Evolutionary conservation across 345 rosid genomes (phyloP).

Genomic region (Salix exigua): DNA sequence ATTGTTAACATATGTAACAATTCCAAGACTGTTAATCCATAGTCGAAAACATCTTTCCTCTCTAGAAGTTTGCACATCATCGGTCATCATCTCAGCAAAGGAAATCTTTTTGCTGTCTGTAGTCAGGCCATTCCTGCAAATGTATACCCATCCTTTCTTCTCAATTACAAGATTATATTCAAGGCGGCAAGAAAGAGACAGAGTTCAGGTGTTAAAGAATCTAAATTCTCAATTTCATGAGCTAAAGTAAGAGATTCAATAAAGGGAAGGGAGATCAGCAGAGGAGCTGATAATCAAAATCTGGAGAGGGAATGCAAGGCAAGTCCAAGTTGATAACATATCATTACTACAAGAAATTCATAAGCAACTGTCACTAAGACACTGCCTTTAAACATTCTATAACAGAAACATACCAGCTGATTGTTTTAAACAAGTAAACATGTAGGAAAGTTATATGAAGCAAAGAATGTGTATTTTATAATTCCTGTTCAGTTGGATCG

Average conservation of each 20-base stretch:
- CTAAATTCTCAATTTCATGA: background rate
- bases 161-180: background rate
- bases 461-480: background rate
- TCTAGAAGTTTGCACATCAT: constrained; percentile 74
- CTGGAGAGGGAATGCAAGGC: background rate
- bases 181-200: background rate
- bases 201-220: background rate
- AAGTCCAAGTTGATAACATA: background rate
- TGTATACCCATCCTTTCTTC: constrained; percentile 8
- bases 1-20: constrained; percentile 66
- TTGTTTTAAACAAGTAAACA: background rate
- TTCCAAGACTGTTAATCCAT: constrained; percentile 93
- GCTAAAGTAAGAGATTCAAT: background rate
- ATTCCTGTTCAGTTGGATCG: background rate
- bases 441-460: background rate
- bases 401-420: background rate
- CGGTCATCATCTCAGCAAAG: constrained; percentile 90
- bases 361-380: background rate
- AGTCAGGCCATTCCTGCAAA: constrained; percentile 78
- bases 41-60: constrained; percentile 88
- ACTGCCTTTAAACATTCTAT: background rate
- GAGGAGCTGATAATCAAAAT: background rate
- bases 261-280: background rate
- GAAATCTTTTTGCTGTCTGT: constrained; percentile 61
- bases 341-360: background rate